A percentile compares a stretch with the other conserved stretches of the same genome.
phyloP scores from a whole-genome alignment of 768 basidiomycete genomes.

The Agaricus blazei region DNA sequence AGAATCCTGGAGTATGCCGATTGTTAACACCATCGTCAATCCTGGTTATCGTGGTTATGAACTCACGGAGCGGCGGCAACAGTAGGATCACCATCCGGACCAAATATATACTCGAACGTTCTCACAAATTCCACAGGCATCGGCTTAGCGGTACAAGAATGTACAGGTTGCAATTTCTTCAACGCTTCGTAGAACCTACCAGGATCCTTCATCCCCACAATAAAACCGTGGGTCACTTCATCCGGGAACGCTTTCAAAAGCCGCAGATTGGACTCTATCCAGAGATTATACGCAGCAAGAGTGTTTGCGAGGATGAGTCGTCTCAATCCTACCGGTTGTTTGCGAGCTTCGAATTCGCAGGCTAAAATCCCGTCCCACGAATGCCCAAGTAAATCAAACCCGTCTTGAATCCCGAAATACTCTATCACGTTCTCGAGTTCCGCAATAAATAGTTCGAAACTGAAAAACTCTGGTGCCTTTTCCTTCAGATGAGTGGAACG shows the following conservation, averaged over 20 bases:
- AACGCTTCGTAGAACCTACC: conserved; percentile 15
- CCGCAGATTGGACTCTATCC: conserved; percentile 18
- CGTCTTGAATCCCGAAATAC: conserved; percentile 32
- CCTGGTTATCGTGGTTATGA: conserved; percentile 11
- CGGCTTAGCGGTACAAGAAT: conserved; percentile 18
- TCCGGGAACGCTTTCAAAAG: conserved; percentile 16
- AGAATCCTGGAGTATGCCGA: conserved; percentile 8
- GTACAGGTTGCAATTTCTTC: conserved; percentile 19
- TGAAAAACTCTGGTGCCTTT: conserved; percentile 44
- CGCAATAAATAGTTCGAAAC: conserved; percentile 43
- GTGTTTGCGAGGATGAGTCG: conserved; percentile 27
- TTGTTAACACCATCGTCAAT: not conserved
- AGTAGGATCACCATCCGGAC: conserved; percentile 21
- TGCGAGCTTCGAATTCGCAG: conserved; percentile 29
- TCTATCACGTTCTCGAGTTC: conserved; percentile 47
- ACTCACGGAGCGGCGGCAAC: conserved; percentile 23
- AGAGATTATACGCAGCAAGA: conserved; percentile 22
- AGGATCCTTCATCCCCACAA: conserved; percentile 15
- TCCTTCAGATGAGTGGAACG: conserved; percentile 45
- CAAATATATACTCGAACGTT: conserved; percentile 19
- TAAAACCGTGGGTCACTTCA: conserved; percentile 15
- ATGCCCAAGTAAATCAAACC: conserved; percentile 48
- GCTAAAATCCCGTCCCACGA: conserved; percentile 58
- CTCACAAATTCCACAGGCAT: conserved; percentile 18
- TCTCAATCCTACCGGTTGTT: conserved; percentile 35